Percentiles rank a stretch among this genome's conserved stretches.
These are phyloP conservation scores for Aurifilum marmelostoma DNA, from an alignment of 2,329 filamentous ascomycete genomes.

Conservation along the genomic window DNA sequence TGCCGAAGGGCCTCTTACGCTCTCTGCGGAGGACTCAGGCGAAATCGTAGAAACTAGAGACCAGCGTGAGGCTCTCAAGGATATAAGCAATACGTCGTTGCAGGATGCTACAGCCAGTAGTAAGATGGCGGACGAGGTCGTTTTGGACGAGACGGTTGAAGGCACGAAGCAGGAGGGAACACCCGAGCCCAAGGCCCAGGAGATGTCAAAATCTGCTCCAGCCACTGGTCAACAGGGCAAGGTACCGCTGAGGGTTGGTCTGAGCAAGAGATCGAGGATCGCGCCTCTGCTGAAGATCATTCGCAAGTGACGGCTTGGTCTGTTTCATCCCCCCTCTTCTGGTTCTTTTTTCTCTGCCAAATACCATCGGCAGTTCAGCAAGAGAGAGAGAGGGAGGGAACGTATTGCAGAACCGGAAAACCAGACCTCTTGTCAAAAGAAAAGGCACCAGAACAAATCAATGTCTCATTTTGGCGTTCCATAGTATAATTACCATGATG, in stretches of 20 bases:
- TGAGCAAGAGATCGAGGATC: constrained; percentile 55
- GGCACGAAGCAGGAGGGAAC: constrained; percentile 26
- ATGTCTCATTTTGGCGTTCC: too few species aligned
- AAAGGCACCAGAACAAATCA: too few species aligned
- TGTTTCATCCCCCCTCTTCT: too few species aligned
- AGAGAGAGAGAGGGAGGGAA: neutral
- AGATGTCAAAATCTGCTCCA: constrained; percentile 20
- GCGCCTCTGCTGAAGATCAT: constrained; percentile 55
- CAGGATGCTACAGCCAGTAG: neutral
- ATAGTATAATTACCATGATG: too few species aligned
- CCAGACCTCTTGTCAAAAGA: neutral
- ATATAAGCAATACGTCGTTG: constrained; percentile 22
- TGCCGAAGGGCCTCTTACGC: neutral
- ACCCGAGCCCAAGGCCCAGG: constrained; percentile 24
- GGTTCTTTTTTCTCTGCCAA: neutral
- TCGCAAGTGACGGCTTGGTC: constrained; percentile 40
- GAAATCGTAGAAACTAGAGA: constrained; percentile 1
- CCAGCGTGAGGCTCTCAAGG: constrained; percentile 19
- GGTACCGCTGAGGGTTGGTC: constrained; percentile 53
- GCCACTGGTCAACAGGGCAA: constrained; percentile 37
- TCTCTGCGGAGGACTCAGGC: neutral
- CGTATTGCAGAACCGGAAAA: neutral
- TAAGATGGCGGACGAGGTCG: neutral
- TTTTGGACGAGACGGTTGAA: neutral
- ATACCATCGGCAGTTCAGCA: neutral